Evolutionary conservation across 148 eudicot species (phyloP).

Genomic region (Cornus controversa): DNA sequence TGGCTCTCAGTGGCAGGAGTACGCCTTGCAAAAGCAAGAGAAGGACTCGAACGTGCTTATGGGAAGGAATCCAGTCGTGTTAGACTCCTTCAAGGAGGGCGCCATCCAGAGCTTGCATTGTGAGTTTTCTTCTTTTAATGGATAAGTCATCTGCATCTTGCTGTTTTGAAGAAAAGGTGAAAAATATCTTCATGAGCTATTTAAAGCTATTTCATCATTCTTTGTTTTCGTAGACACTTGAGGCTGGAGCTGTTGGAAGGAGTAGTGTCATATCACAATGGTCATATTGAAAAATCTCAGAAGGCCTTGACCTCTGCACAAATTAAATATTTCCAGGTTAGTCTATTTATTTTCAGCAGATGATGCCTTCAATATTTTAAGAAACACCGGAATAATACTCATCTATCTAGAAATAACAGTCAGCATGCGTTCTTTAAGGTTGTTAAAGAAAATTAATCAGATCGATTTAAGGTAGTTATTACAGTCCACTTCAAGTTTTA

Average conservation of each 20-base stretch:
- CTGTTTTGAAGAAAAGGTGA: background rate
- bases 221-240: slow-evolving; percentile 51
- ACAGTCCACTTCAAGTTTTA: background rate
- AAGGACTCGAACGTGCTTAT: slow-evolving; percentile 74
- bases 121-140: slow-evolving; percentile 27
- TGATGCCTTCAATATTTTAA: background rate
- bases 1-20: slow-evolving; percentile 81
- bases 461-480: background rate
- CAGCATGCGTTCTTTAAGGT: no score
- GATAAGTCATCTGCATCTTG: background rate
- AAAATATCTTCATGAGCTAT: background rate
- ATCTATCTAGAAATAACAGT: no score
- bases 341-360: background rate
- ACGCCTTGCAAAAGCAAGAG: slow-evolving; percentile 82
- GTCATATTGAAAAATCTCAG: slow-evolving; percentile 62
- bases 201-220: background rate
- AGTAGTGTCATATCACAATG: slow-evolving; percentile 81
- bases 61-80: slow-evolving; percentile 85
- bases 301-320: slow-evolving; percentile 60
- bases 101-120: slow-evolving; percentile 82
- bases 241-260: slow-evolving; percentile 92
- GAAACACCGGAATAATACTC: no score
- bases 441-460: background rate
- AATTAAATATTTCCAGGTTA: slow-evolving; percentile 61
- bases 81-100: slow-evolving; percentile 69